A percentile compares a stretch with the other conserved stretches of the same genome.
phyloP scores from a whole-genome alignment of 371 early-diverging fungal genomes.

The Haplosporangium sp. region DNA sequence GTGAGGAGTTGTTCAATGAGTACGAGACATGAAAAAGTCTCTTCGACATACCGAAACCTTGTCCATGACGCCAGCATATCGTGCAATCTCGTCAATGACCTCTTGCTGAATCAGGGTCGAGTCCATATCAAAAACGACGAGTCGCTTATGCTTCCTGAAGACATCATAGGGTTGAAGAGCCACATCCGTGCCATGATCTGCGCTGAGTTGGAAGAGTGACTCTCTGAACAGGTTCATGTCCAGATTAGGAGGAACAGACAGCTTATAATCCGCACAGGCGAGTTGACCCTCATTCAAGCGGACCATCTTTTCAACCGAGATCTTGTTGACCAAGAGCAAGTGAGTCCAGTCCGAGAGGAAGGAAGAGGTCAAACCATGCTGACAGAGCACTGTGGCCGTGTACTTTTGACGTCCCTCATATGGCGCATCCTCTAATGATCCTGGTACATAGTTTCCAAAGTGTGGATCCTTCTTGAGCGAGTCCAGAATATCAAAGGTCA shows the following conservation, averaged over 20 bases:
- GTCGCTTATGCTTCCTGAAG: slow-evolving; percentile 88
- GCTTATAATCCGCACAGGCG: slow-evolving; percentile 80
- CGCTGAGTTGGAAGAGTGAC: slow-evolving; percentile 76
- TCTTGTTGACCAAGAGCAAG: slow-evolving; percentile 73
- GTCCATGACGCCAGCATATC: slow-evolving; percentile 89
- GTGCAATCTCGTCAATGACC: slow-evolving; percentile 98
- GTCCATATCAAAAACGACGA: slow-evolving; percentile 99
- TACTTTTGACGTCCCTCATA: slow-evolving; percentile 83
- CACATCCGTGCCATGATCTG: slow-evolving; percentile 81
- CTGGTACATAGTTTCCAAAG: slow-evolving; percentile 58
- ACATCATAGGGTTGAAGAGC: slow-evolving; percentile 90
- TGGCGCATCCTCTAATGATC: slow-evolving; percentile 84
- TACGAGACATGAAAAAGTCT: not conserved
- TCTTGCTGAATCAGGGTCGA: slow-evolving; percentile 98
- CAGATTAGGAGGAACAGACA: slow-evolving; percentile 77
- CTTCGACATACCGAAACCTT: slow-evolving; percentile 82
- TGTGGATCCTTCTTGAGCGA: slow-evolving; percentile 61
- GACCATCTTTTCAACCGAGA: slow-evolving; percentile 84
- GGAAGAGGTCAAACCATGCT: slow-evolving; percentile 75
- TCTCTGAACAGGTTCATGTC: slow-evolving; percentile 72
- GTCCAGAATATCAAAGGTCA: slow-evolving; percentile 84
- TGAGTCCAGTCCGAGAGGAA: slow-evolving; percentile 82
- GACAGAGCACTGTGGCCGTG: slow-evolving; percentile 85
- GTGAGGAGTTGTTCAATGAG: no score
- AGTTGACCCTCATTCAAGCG: slow-evolving; percentile 76